phyloP scores from a whole-genome alignment of 495 filamentous ascomycete genomes.

The Talaromyces thailandensis region DNA sequence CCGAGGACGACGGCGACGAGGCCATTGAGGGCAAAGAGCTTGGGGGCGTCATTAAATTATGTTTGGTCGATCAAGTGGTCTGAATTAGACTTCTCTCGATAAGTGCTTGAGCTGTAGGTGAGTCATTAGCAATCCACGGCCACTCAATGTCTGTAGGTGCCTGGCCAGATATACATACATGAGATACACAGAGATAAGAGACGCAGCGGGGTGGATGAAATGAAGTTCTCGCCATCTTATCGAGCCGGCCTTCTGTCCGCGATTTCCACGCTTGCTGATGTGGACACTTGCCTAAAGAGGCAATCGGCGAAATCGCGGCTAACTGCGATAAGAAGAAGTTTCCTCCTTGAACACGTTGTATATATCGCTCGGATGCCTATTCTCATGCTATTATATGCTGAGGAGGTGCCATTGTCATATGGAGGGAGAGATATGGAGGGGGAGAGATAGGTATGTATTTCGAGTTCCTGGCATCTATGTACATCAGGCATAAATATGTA shows the following conservation, averaged over 20 bases:
- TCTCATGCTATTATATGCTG: too few species aligned
- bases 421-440: too few species aligned
- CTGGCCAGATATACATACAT: not conserved
- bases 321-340: not conserved
- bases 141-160: not conserved
- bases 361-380: too few species aligned
- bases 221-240: not conserved
- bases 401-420: too few species aligned
- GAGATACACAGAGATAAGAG: not conserved
- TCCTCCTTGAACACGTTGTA: too few species aligned
- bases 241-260: not conserved
- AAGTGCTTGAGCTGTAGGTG: not conserved
- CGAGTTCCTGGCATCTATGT: not conserved
- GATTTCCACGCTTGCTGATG: not conserved
- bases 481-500: not conserved
- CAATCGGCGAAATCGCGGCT: not conserved
- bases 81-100: not conserved
- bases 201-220: not conserved
- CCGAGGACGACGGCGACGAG: slow-evolving; percentile 55
- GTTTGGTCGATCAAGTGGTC: not conserved
- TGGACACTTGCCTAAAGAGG: not conserved
- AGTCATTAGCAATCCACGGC: not conserved
- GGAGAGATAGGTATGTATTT: not conserved
- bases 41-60: not conserved
- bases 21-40: slow-evolving; percentile 48